A percentile compares a stretch with the other conserved stretches of the same genome.
Conservation (phyloP, 257 asterid genomes). For the Mentha longifolia region DNA sequence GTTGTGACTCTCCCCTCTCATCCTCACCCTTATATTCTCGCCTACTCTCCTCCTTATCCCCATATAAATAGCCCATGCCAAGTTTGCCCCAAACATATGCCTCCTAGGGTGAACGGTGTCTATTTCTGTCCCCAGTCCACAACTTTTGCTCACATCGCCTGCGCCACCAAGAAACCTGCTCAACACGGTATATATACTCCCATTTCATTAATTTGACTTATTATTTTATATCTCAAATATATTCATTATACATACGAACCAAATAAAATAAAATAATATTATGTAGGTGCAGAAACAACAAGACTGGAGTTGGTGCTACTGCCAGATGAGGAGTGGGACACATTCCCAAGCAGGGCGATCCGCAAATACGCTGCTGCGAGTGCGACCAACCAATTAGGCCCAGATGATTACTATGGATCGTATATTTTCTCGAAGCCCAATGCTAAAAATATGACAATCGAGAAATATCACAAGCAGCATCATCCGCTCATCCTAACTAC, state of each 20-base stretch:
- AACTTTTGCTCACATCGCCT: too few species aligned
- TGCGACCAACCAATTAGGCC: not conserved
- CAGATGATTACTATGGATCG: not conserved
- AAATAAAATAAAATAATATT: too few species aligned
- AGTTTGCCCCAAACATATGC: not conserved
- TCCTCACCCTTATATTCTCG: not conserved
- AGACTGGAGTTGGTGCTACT: not conserved
- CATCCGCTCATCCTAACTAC: slow-evolving; percentile 14
- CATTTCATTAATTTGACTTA: too few species aligned
- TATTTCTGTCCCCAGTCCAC: too few species aligned
- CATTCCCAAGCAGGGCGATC: not conserved
- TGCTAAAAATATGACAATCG: too few species aligned
- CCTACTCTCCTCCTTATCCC: not conserved
- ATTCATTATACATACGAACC: too few species aligned
- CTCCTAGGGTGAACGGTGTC: not conserved
- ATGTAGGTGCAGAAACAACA: not conserved
- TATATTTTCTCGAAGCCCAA: too few species aligned
- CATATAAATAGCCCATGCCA: not conserved
- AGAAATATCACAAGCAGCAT: not conserved
- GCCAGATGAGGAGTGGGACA: not conserved
- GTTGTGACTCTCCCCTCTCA: not conserved
- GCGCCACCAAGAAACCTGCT: too few species aligned
- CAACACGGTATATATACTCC: too few species aligned
- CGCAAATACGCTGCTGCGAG: not conserved
- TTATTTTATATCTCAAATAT: too few species aligned